phyloP scores from a whole-genome alignment of 2,329 filamentous ascomycete species.

The Talaromyces sp. region DNA sequence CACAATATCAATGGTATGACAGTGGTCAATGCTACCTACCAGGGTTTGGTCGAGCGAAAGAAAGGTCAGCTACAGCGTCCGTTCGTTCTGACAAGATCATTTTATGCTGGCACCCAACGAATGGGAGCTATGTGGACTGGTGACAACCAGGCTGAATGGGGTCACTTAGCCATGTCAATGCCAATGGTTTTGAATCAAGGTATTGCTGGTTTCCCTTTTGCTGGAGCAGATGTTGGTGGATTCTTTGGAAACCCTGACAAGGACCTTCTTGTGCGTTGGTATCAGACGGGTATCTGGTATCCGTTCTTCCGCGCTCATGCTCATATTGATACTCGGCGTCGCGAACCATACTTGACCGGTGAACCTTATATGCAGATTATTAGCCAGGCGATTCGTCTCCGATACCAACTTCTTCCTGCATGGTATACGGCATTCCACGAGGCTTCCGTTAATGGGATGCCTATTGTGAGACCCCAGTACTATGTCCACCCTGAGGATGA shows the following conservation, averaged over 20 bases:
- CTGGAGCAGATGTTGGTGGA: slow-evolving; percentile 91
- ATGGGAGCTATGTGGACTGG: slow-evolving; percentile 97
- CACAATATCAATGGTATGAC: slow-evolving; percentile 96
- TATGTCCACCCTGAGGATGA: slow-evolving; percentile 87
- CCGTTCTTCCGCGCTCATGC: slow-evolving; percentile 97
- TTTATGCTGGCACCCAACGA: slow-evolving; percentile 86
- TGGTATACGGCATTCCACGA: slow-evolving; percentile 98
- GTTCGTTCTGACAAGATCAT: slow-evolving; percentile 89
- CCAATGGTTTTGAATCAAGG: slow-evolving; percentile 94
- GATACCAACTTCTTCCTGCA: slow-evolving; percentile 83
- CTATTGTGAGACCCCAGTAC: slow-evolving; percentile 88
- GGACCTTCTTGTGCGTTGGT: slow-evolving; percentile 90
- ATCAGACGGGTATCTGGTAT: slow-evolving; percentile 93
- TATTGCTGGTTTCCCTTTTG: slow-evolving; percentile 88
- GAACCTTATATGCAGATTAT: slow-evolving; percentile 85
- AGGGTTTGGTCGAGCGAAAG: slow-evolving; percentile 79
- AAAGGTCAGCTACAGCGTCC: slow-evolving; percentile 81
- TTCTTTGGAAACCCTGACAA: slow-evolving; percentile 97
- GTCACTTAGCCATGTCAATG: slow-evolving; percentile 80
- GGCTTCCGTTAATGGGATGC: slow-evolving; percentile 75
- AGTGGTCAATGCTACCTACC: slow-evolving; percentile 88
- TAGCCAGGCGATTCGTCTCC: slow-evolving; percentile 78
- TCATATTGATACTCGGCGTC: slow-evolving; percentile 90
- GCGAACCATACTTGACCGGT: slow-evolving; percentile 85
- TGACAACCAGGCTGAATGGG: slow-evolving; percentile 93